Base-by-base conservation (phyloP, 805 yeast species). In the Clavispora asparagi region DNA sequence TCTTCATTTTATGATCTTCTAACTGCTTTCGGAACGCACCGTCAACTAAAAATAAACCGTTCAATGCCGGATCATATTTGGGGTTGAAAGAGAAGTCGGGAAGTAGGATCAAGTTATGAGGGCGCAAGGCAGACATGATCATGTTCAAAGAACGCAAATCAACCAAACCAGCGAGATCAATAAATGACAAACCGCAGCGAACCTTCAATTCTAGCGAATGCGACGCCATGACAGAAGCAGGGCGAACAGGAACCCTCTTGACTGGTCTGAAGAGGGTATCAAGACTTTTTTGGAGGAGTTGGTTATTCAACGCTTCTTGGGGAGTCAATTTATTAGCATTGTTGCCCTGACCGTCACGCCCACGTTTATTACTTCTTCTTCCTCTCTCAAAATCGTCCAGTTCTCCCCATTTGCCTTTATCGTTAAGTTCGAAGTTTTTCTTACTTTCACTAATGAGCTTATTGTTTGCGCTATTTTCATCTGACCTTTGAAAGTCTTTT, bases 161-260 rank as follows among this genome's bases (percentile, higher is more conserved):
- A 0, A 88, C 92, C 16, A 85, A 65, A 17, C 97, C 96, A 13
- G 90, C 79, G 40, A 91, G 71, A 60, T 92, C 97, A 46, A 92
- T 78, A 59, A 71, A 89, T 2, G 87, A 77, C 7, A 91, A 64
- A 1, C 83, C 85, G 64, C 97, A 90, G 48, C 83, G 70, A 5
- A 88, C 68, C 6, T 68, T 68, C 11, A 84, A 62, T n/a, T 69
- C 53, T 12, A 43, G 13, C 7, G 41, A 55, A 45, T 5, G 57
- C 8, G 52, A 47, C n/a, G 46, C 44, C 37, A 46, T 47, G 11
- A 60, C 40, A 0, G 67, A 57, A 2, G 59, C 58, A 12, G 57
- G 48, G 13, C 43, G 43, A 13, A 55, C 39, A 4, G 61, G 53
- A 3, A 67, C 64, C 45, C 84, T 64, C 41, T 70, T 68, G 31